Evolutionary conservation across 257 asterid species (phyloP).

Genomic region (Solanum habrochaites): DNA sequence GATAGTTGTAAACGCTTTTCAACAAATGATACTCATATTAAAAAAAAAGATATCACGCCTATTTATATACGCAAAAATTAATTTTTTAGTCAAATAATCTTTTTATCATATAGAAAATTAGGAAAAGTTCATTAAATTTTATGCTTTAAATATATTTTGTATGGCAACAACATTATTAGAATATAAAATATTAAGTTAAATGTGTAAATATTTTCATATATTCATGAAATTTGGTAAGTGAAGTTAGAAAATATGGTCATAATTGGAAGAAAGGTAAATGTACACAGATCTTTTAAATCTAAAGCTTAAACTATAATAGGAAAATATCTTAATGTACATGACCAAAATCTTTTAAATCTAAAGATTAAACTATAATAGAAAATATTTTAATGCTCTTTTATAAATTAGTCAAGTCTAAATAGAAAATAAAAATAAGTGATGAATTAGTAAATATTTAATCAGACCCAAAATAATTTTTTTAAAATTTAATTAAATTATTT

Average conservation of each 20-base stretch:
- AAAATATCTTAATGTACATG: background rate
- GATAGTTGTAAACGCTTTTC: background rate
- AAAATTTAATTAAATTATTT: no score
- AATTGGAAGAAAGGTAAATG: no score
- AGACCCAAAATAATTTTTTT: no score
- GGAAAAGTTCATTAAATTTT: background rate
- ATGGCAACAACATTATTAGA: no score
- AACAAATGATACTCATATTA: background rate
- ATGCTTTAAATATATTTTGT: background rate
- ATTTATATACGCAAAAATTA: background rate
- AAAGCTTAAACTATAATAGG: background rate
- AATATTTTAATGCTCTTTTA: no score
- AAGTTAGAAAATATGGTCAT: background rate
- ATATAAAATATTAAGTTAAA: no score
- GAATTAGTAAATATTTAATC: background rate
- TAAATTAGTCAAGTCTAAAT: background rate
- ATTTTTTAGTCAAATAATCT: background rate
- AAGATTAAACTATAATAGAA: no score
- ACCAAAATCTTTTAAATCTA: no score
- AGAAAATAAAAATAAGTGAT: no score
- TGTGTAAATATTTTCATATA: no score
- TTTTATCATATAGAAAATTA: no score
- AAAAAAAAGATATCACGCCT: background rate
- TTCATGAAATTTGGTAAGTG: background rate
- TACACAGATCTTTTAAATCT: no score